Evolutionary conservation across 345 rosid genomes (phyloP).

Genomic region (Limnanthes douglasii): DNA sequence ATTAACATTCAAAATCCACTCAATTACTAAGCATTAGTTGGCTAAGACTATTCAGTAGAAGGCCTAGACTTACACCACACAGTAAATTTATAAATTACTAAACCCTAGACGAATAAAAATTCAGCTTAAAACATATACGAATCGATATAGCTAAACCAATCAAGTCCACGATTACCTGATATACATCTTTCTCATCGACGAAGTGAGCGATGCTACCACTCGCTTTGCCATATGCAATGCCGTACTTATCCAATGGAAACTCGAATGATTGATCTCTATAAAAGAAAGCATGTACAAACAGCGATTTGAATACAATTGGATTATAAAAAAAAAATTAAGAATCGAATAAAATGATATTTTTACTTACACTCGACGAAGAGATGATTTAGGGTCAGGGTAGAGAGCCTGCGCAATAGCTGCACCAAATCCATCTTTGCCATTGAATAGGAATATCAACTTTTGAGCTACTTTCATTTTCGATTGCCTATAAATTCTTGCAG

Average conservation of each 20-base stretch:
- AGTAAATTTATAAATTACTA: neutral
- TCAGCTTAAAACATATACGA: neutral
- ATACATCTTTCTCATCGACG: conserved; percentile 24
- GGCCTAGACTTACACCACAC: neutral
- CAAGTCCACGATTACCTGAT: conserved; percentile 32
- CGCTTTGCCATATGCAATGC: conserved; percentile 22
- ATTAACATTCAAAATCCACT: too few relatives aligned
- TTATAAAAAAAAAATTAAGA: neutral
- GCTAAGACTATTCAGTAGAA: neutral
- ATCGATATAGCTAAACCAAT: neutral
- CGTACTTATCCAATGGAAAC: conserved; percentile 34
- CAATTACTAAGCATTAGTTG: neutral
- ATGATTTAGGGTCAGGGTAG: conserved; percentile 24
- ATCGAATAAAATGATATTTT: neutral
- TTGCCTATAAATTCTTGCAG: too few relatives aligned
- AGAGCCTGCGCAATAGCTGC: conserved; percentile 29
- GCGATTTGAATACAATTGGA: neutral
- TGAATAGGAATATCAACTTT: conserved; percentile 31
- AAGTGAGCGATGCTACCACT: conserved; percentile 40
- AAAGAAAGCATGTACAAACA: neutral
- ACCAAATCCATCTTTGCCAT: conserved; percentile 35
- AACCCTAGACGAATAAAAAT: neutral
- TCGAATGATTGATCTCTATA: conserved; percentile 45
- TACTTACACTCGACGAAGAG: conserved; percentile 33
- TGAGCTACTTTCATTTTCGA: conserved; percentile 38